phyloP scores from a whole-genome alignment of 208 protist species.

The Trypanosoma melophagium region DNA sequence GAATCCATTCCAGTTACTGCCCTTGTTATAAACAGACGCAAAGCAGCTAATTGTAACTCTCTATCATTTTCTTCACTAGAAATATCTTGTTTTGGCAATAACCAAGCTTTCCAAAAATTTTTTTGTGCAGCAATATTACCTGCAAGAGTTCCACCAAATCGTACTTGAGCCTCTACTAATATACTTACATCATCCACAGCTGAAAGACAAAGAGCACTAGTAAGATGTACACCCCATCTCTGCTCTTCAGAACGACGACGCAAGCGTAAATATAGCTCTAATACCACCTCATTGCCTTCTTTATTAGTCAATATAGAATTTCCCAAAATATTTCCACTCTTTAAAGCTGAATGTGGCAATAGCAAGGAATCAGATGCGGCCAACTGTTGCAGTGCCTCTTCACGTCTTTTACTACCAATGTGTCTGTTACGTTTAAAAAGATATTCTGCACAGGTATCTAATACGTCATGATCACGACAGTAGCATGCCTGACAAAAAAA shows the following conservation, averaged over 20 bases:
- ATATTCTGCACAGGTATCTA: conserved; percentile 78
- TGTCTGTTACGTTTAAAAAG: conserved; percentile 50
- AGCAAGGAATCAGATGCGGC: conserved; percentile 8
- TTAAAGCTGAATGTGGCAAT: background rate
- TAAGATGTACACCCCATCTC: conserved; percentile 73
- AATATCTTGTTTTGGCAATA: background rate
- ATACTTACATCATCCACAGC: conserved; percentile 47
- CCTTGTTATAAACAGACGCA: conserved; percentile 22
- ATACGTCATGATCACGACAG: conserved; percentile 64
- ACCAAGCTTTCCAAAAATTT: background rate
- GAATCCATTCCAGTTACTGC: background rate
- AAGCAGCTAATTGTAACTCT: conserved; percentile 4
- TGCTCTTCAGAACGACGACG: conserved; percentile 46
- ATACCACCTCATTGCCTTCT: background rate
- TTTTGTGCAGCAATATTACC: background rate
- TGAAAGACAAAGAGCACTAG: conserved; percentile 44
- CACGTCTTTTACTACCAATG: conserved; percentile 11
- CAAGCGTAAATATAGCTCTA: conserved; percentile 46
- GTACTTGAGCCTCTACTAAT: conserved; percentile 15
- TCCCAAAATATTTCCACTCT: background rate
- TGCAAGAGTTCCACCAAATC: background rate
- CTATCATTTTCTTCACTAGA: background rate
- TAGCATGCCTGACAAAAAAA: conserved; percentile 76
- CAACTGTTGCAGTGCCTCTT: conserved; percentile 25
- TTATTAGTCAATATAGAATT: background rate